phyloP scores from a whole-genome alignment of 2,329 filamentous ascomycete genomes.

The Kalmusia sp. region DNA sequence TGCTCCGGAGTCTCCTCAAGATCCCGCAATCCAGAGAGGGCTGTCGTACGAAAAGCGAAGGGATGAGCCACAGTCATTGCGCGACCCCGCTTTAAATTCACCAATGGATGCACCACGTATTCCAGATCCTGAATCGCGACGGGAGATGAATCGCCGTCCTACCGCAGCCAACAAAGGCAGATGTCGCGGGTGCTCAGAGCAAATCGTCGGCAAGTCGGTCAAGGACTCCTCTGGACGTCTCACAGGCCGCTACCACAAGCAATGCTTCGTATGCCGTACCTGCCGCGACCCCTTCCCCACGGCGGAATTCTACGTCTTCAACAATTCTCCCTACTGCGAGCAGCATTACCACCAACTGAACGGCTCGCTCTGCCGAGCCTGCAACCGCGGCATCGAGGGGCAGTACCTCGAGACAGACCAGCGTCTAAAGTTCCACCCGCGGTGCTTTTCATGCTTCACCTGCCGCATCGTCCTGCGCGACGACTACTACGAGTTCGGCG shows the following conservation, averaged over 20 bases:
- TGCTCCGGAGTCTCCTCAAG: constrained; percentile 47
- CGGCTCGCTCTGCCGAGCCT: constrained; percentile 81
- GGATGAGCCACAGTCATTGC: constrained; percentile 15
- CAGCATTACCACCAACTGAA: constrained; percentile 93
- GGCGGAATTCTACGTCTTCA: constrained; percentile 88
- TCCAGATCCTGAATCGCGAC: constrained; percentile 23
- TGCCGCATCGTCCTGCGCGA: constrained; percentile 77
- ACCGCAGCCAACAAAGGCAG: constrained; percentile 67
- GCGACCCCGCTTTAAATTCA: constrained; percentile 22
- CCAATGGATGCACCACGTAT: constrained; percentile 19
- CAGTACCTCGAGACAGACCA: constrained; percentile 87
- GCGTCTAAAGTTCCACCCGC: constrained; percentile 81
- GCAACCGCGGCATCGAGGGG: constrained; percentile 87
- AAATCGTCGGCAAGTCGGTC: constrained; percentile 89
- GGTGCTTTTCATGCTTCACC: constrained; percentile 84
- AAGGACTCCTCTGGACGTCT: constrained; percentile 92
- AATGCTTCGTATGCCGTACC: constrained; percentile 89
- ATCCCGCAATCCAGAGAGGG: constrained; percentile 49
- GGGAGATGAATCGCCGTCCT: constrained; percentile 27
- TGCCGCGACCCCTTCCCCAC: constrained; percentile 84
- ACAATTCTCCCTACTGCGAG: constrained; percentile 88
- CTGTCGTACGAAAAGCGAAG: constrained; percentile 27
- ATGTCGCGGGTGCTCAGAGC: constrained; percentile 81
- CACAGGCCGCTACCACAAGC: constrained; percentile 92
- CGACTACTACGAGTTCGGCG: constrained; percentile 90